These are phyloP conservation scores for Protomyces inundatus DNA, from an alignment of 1,139 yeast species.

Conservation along the genomic window DNA sequence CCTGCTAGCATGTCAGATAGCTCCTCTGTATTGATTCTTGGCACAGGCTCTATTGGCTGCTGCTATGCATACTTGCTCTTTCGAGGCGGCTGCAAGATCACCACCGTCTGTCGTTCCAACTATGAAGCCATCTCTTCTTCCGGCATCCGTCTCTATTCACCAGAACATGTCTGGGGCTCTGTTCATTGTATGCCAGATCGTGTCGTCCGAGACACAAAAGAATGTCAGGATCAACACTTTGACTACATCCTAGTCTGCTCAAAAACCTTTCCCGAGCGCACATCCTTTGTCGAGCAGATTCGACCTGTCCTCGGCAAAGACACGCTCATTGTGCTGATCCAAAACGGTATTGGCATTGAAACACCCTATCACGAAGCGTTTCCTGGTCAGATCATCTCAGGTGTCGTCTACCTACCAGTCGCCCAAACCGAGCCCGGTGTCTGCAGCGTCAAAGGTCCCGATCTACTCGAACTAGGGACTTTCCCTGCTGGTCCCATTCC, in stretches of 20 bases:
- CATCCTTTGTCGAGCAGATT: constrained; percentile 53
- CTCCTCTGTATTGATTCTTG: constrained; percentile 46
- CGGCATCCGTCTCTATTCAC: constrained; percentile 60
- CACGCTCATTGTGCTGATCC: constrained; percentile 57
- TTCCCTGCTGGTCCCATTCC: constrained; percentile 36
- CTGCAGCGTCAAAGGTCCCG: constrained; percentile 50
- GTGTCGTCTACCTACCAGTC: constrained; percentile 65
- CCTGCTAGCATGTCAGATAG: background rate
- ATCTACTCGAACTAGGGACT: constrained; percentile 53
- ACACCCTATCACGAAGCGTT: constrained; percentile 51
- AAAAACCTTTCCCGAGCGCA: constrained; percentile 65
- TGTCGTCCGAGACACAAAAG: constrained; percentile 45
- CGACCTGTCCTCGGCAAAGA: constrained; percentile 49
- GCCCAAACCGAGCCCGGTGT: constrained; percentile 49
- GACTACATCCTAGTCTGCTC: constrained; percentile 63
- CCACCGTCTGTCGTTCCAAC: constrained; percentile 61
- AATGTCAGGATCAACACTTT: constrained; percentile 43
- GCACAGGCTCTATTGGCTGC: constrained; percentile 71
- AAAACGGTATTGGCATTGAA: constrained; percentile 72
- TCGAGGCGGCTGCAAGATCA: constrained; percentile 42
- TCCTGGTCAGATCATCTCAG: constrained; percentile 57
- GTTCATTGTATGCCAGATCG: background rate
- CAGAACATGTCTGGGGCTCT: constrained; percentile 51
- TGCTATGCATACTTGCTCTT: constrained; percentile 42
- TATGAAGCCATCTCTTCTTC: constrained; percentile 49